Evolutionary conservation across 2,329 filamentous ascomycete species (phyloP), one percentile per base, ranked within the genome.

Genomic region (Hansfordia pulvinata): DNA sequence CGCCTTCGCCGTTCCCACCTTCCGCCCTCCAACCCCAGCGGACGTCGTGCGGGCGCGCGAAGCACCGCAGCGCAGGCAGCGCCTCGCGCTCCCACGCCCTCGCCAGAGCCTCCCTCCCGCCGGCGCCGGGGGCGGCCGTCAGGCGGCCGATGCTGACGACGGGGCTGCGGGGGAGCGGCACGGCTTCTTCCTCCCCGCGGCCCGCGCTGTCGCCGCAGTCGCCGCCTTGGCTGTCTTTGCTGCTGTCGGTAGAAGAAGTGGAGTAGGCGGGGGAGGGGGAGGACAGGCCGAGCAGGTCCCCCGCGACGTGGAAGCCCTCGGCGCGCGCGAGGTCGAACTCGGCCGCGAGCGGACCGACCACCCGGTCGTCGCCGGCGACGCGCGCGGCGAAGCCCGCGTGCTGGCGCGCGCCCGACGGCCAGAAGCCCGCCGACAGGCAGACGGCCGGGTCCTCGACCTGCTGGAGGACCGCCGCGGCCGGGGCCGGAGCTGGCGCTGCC

Each of bases 361-460:
- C 38, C n/a, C n/a, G n/a, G 5, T 32, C 26, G 26, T 46, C 33
- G 38, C 64, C 64, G 17, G 54, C 54, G 3, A 44, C 35, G 26
- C 52, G 57, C 23, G 45, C 41, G 25, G 62, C 52, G 60, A 62
- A 67, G 26, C 49, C 35, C 24, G 31, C 34, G 30, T 65, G 59
- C 5, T 49, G 50, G 10, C n/a, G n/a, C n/a, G 47, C 49, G 12
- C 49, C 46, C 0, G 53, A 57, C 29, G 52, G 46, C 62, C 61
- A 64, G 8, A 53, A 48, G 11, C 60, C 54, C 4, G 54, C 56
- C 34, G 65, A 47, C 35, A 65, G 43, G n/a, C 58, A 31, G 16
- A 42, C 38, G 3, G 49, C 40, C 8, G 50, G 47, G 28, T 57
- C 44, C 23, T 53, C 47, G 30, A 49, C 24, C 35, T 55, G 50